A percentile compares a stretch with the other conserved stretches of the same genome.
These are phyloP conservation scores for Aspergillus sclerotiicarbonarius DNA, from an alignment of 495 filamentous ascomycete genomes.

Conservation along the genomic window DNA sequence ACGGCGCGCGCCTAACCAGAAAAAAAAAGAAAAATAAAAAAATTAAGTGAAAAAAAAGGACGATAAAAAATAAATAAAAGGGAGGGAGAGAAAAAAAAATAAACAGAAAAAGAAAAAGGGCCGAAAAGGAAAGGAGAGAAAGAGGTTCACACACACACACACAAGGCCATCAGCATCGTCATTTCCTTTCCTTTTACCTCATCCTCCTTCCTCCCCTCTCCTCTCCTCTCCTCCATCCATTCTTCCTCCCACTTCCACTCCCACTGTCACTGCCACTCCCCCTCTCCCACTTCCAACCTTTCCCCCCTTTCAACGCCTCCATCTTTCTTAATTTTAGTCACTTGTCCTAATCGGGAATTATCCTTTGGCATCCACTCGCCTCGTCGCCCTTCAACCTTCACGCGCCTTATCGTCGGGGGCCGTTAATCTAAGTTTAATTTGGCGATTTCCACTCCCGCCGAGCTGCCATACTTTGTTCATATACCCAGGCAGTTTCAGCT, in stretches of 20 bases:
- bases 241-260: constrained; percentile 3
- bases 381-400: background rate
- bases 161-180: constrained; percentile 2
- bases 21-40: constrained; percentile 8
- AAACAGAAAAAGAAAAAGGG: constrained; percentile 8
- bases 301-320: constrained; percentile 10
- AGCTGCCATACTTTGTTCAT: background rate
- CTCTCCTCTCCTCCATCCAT: background rate
- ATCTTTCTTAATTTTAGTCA: constrained; percentile 9
- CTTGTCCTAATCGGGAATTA: constrained; percentile 7
- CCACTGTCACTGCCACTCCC: background rate
- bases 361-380: constrained; percentile 7
- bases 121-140: constrained; percentile 4
- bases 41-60: background rate
- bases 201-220: constrained; percentile 1
- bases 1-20: constrained; percentile 16
- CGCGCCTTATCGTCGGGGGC: background rate
- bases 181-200: constrained; percentile 7
- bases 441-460: background rate
- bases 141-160: constrained; percentile 6
- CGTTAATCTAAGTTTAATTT: constrained; percentile 6
- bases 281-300: constrained; percentile 11
- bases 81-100: constrained; percentile 1
- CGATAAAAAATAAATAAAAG: constrained; percentile 2
- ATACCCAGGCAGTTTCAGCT: background rate